phyloP scores from a whole-genome alignment of 306 rosid genomes.

The Quercus bicolor region DNA sequence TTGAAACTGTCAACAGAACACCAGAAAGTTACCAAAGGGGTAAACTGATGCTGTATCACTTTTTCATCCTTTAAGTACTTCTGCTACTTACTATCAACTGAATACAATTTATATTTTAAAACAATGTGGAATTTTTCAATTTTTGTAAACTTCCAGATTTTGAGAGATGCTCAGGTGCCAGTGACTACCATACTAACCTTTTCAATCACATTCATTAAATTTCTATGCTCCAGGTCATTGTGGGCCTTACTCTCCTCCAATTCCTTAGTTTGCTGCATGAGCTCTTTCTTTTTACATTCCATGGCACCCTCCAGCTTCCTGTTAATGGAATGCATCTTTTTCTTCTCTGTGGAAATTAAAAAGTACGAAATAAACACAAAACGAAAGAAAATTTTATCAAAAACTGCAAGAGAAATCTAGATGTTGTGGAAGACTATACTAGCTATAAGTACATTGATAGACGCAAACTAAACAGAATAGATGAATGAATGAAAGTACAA shows the following conservation, averaged over 20 bases:
- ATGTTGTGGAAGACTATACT: neutral
- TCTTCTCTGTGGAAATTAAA: conserved; percentile 18
- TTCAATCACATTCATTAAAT: conserved; percentile 26
- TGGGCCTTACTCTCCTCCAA: conserved; percentile 19
- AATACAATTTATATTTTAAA: too few species aligned
- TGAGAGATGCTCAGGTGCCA: neutral
- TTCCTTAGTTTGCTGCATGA: conserved; percentile 3
- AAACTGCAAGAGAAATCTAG: neutral
- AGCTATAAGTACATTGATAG: neutral
- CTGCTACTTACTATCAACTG: too few species aligned
- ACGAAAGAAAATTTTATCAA: neutral
- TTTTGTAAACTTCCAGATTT: too few species aligned
- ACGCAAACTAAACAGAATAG: neutral
- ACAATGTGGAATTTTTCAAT: too few species aligned
- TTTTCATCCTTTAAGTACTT: too few species aligned
- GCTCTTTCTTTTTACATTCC: conserved; percentile 24
- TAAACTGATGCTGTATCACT: too few species aligned
- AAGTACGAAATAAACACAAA: neutral
- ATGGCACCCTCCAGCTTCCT: conserved; percentile 11
- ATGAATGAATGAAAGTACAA: neutral
- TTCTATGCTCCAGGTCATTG: conserved; percentile 14
- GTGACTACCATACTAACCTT: conserved; percentile 14
- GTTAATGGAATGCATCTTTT: conserved; percentile 4
- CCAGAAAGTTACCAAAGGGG: too few species aligned
- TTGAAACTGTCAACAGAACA: too few species aligned